These are phyloP conservation scores for Pneumocystis sp. DNA, from an alignment of 1,139 yeast genomes.

Conservation along the genomic window DNA sequence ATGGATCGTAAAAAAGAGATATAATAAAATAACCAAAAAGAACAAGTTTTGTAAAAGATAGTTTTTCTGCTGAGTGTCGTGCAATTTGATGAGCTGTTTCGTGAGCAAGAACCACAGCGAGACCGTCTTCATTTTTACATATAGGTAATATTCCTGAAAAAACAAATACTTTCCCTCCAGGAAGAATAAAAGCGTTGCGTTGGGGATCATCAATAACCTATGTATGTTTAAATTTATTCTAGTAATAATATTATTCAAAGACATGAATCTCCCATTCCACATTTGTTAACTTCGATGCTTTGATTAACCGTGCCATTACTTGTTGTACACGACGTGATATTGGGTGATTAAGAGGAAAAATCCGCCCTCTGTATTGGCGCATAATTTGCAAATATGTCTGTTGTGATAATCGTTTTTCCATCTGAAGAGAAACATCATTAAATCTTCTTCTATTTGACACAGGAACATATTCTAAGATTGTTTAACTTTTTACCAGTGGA, in stretches of 20 bases:
- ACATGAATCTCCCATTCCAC: conserved; percentile 74
- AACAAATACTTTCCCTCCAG: conserved; percentile 90
- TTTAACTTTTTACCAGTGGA: background rate
- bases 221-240: background rate
- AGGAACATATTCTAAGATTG: conserved; percentile 9
- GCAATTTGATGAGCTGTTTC: conserved; percentile 52
- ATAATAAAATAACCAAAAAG: conserved; percentile 39
- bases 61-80: conserved; percentile 72
- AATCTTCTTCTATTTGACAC: conserved; percentile 45
- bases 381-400: conserved; percentile 49
- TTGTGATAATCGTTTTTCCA: conserved; percentile 57
- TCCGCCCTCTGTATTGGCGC: conserved; percentile 21
- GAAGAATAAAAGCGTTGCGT: conserved; percentile 91
- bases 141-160: conserved; percentile 66
- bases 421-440: conserved; percentile 53
- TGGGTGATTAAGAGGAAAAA: conserved; percentile 30
- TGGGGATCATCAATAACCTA: conserved; percentile 41
- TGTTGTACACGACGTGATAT: conserved; percentile 37
- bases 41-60: conserved; percentile 20
- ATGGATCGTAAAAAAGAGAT: conserved; percentile 10
- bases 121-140: conserved; percentile 69
- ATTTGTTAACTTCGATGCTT: conserved; percentile 25
- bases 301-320: conserved; percentile 50
- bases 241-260: background rate
- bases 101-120: conserved; percentile 86